Conservation (phyloP, 2,329 filamentous ascomycete genomes). For the Rachicladosporium sp. region DNA sequence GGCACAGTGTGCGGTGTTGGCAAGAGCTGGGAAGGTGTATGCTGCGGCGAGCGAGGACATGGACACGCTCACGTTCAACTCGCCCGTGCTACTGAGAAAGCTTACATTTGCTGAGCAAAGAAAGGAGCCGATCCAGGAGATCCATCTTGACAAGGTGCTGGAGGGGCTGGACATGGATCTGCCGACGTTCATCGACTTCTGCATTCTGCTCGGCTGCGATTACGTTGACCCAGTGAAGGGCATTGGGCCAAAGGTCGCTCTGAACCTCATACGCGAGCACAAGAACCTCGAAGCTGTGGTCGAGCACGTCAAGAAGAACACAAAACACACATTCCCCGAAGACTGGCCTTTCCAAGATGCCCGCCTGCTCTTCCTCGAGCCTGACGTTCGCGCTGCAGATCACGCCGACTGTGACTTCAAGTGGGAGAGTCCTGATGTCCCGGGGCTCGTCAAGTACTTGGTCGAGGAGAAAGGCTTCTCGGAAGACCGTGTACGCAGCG, state of each 20-base stretch:
- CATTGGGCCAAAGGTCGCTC: constrained; percentile 77
- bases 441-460: constrained; percentile 78
- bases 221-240: constrained; percentile 96
- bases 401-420: constrained; percentile 90
- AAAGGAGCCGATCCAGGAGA: constrained; percentile 95
- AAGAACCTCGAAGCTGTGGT: constrained; percentile 79
- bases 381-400: constrained; percentile 74
- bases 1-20: constrained; percentile 86
- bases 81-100: constrained; percentile 81
- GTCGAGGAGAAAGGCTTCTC: constrained; percentile 94
- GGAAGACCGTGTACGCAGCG: constrained; percentile 79
- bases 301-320: constrained; percentile 60
- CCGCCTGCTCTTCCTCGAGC: constrained; percentile 79
- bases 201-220: constrained; percentile 93
- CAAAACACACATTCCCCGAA: constrained; percentile 80
- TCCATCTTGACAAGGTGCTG: constrained; percentile 74
- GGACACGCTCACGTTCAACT: constrained; percentile 93
- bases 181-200: constrained; percentile 89
- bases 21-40: constrained; percentile 86
- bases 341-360: constrained; percentile 94
- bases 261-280: constrained; percentile 90
- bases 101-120: constrained; percentile 94
- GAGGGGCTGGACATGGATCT: constrained; percentile 81
- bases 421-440: constrained; percentile 87
- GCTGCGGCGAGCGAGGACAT: constrained; percentile 96